phyloP scores from a whole-genome alignment of 1,284 basidiomycete genomes.

The Leccinum variabile region DNA sequence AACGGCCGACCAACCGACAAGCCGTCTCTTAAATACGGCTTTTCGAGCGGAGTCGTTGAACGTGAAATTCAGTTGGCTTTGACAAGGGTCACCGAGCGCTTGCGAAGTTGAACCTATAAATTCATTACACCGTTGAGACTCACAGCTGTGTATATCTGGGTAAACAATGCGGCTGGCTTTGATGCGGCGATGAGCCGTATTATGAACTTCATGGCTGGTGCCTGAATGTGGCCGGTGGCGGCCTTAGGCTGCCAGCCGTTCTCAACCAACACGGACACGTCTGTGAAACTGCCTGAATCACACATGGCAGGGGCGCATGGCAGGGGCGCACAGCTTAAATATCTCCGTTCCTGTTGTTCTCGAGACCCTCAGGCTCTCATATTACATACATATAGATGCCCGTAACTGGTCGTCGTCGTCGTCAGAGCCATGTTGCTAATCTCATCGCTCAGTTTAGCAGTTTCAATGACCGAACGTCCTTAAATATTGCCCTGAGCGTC shows the following conservation, averaged over 20 bases:
- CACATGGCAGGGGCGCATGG: no score
- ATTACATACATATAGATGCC: not conserved
- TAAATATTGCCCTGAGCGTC: not conserved
- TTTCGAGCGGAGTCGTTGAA: conserved; percentile 28
- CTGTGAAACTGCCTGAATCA: not conserved
- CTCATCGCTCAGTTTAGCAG: not conserved
- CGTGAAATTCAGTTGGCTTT: conserved; percentile 3
- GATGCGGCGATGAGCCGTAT: conserved; percentile 4
- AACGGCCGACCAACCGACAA: conserved; percentile 12
- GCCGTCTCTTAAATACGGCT: conserved; percentile 4
- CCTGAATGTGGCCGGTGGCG: conserved; percentile 18
- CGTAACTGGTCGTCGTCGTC: not conserved
- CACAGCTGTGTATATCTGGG: conserved; percentile 20
- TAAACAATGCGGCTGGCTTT: conserved; percentile 20
- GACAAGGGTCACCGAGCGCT: no score
- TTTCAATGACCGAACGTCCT: not conserved
- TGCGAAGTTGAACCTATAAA: not conserved
- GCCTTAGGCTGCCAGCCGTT: not conserved
- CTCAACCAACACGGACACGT: conserved; percentile 5
- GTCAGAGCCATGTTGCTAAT: conserved; percentile 1
- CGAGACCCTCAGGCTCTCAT: not conserved
- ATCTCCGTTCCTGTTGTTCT: conserved; percentile 2
- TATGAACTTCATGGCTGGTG: conserved; percentile 15
- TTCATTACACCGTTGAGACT: not conserved
- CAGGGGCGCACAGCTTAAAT: conserved; percentile 7